Conservation (phyloP, 257 asterid species). For the Solanum bukasovii region DNA sequence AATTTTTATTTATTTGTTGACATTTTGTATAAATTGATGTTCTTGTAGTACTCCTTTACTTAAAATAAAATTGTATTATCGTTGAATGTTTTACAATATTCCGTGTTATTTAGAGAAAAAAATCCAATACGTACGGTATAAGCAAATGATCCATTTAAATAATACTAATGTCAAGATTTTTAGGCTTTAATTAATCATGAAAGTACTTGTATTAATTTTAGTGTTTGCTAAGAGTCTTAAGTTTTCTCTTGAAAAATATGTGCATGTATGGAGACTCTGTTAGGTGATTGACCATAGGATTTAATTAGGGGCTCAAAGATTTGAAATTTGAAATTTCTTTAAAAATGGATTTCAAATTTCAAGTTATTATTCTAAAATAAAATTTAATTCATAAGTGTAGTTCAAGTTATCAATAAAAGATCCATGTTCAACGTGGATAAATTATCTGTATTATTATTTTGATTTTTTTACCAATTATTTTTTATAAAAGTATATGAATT, state of each 20-base stretch:
- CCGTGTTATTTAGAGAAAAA: background rate
- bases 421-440: too few species aligned
- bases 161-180: background rate
- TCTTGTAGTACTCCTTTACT: background rate
- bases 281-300: background rate
- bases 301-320: background rate
- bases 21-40: background rate
- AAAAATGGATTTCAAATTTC: too few species aligned
- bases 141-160: background rate
- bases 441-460: too few species aligned
- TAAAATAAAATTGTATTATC: background rate
- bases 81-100: background rate
- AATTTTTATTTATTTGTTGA: background rate
- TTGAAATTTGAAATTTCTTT: too few species aligned
- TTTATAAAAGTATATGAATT: background rate
- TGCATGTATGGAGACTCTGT: background rate
- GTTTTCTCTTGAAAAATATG: too few species aligned
- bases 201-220: background rate
- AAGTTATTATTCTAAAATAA: background rate
- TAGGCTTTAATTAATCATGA: background rate
- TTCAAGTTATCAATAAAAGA: too few species aligned
- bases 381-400: background rate
- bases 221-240: background rate
- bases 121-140: background rate
- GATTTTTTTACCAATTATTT: too few species aligned